Percentiles rank a stretch among this genome's conserved stretches.
Evolutionary conservation across 768 basidiomycete species (phyloP).

Genomic region (Pholiota microspora): DNA sequence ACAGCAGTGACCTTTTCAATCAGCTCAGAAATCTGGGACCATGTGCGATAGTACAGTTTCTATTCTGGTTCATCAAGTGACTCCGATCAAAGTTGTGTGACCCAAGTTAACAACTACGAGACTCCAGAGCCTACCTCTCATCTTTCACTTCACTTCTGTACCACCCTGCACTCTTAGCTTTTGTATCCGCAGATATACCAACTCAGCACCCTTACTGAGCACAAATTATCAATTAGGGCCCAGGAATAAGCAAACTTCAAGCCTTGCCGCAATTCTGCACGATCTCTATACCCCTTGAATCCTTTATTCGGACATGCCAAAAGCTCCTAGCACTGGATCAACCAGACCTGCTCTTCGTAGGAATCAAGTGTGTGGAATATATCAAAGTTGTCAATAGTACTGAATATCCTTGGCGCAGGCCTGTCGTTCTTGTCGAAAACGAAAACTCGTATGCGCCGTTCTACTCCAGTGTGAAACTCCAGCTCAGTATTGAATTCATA

Average conservation of each 20-base stretch:
- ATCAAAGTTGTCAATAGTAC: background rate
- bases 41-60: background rate
- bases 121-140: background rate
- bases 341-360: conserved; percentile 68
- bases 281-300: background rate
- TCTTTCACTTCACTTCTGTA: background rate
- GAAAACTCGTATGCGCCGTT: conserved; percentile 66
- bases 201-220: background rate
- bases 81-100: conserved; percentile 11
- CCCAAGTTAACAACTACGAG: no score
- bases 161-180: background rate
- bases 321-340: conserved; percentile 44
- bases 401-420: conserved; percentile 43
- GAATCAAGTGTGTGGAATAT: conserved; percentile 56
- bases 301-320: conserved; percentile 55
- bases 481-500: conserved; percentile 24
- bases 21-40: no score
- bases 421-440: conserved; percentile 78
- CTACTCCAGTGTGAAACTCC: background rate
- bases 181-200: no score
- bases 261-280: background rate
- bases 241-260: background rate
- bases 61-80: background rate
- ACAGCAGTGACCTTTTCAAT: no score
- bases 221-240: background rate